These are phyloP conservation scores for Endocalyx cinctus DNA, from an alignment of 2,329 filamentous ascomycete species.

Conservation along the genomic window DNA sequence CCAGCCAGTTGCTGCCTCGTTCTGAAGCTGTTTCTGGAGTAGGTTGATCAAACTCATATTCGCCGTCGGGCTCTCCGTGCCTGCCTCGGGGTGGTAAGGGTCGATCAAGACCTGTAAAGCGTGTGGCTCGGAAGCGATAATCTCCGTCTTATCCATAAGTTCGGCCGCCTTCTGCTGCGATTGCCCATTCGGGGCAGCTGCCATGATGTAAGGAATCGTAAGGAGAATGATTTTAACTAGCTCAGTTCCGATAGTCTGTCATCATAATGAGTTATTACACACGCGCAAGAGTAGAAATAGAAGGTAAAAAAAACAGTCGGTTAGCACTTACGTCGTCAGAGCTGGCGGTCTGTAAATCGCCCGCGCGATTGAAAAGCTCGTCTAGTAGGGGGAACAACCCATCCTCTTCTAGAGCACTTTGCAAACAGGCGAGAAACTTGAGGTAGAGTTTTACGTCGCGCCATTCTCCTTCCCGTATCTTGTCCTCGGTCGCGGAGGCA, in stretches of 20 bases:
- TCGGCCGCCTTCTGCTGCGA: slow-evolving; percentile 70
- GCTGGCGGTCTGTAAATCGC: slow-evolving; percentile 86
- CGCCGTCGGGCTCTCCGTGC: slow-evolving; percentile 59
- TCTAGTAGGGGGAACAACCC: slow-evolving; percentile 82
- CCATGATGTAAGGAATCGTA: slow-evolving; percentile 86
- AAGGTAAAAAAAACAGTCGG: not conserved
- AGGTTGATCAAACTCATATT: slow-evolving; percentile 69
- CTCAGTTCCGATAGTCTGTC: slow-evolving; percentile 71
- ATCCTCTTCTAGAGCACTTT: slow-evolving; percentile 74
- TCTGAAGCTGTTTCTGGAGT: slow-evolving; percentile 79
- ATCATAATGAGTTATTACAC: too few species aligned
- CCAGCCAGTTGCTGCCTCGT: slow-evolving; percentile 72
- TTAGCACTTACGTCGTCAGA: slow-evolving; percentile 76
- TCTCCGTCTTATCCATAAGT: slow-evolving; percentile 88
- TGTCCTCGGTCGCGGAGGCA: slow-evolving; percentile 57
- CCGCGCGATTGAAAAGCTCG: slow-evolving; percentile 86
- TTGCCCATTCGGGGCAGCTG: slow-evolving; percentile 59
- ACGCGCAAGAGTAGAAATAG: not conserved
- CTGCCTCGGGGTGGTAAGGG: slow-evolving; percentile 66
- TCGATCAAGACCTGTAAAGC: slow-evolving; percentile 81
- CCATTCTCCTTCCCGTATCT: slow-evolving; percentile 73
- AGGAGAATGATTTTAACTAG: slow-evolving; percentile 95
- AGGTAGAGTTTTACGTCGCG: slow-evolving; percentile 85
- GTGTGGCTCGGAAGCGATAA: slow-evolving; percentile 86
- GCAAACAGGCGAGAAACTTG: slow-evolving; percentile 83